Evolutionary conservation across 2,329 filamentous ascomycete species (phyloP).

Genomic region (Immersiporthe knoxdaviesiana): DNA sequence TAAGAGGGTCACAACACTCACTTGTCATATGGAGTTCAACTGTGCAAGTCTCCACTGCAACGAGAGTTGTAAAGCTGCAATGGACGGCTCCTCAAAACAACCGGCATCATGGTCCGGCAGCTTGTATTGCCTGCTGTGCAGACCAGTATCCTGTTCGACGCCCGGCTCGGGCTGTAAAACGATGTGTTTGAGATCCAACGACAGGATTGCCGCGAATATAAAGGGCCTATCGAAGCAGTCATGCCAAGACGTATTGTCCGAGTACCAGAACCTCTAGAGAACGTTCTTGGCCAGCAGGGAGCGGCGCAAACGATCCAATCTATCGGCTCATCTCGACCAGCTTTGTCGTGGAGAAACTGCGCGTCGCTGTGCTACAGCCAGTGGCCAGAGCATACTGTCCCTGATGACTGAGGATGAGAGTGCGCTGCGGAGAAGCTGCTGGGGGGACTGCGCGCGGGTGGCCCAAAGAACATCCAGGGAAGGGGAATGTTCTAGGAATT

Average conservation of each 20-base stretch:
- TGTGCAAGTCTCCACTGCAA: neutral
- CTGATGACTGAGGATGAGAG: constrained; percentile 30
- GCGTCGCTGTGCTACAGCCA: constrained; percentile 32
- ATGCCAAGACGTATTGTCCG: constrained; percentile 40
- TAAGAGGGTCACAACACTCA: neutral
- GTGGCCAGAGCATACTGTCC: constrained; percentile 40
- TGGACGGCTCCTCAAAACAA: no score
- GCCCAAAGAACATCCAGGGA: constrained; percentile 26
- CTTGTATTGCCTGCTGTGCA: neutral
- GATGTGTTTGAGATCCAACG: constrained; percentile 24
- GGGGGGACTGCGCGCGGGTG: constrained; percentile 30
- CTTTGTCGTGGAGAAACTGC: constrained; percentile 36
- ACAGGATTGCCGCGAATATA: constrained; percentile 32
- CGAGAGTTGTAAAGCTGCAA: neutral
- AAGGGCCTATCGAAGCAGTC: constrained; percentile 43
- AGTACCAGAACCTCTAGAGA: constrained; percentile 43
- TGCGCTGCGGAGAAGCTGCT: constrained; percentile 31
- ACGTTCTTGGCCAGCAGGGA: constrained; percentile 38
- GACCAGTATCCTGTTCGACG: neutral
- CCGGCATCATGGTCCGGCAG: neutral
- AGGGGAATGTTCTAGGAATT: constrained; percentile 34
- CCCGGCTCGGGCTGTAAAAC: neutral
- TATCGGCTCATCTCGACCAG: constrained; percentile 36
- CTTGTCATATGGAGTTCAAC: neutral
- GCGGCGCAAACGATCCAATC: constrained; percentile 37